phyloP scores from a whole-genome alignment of 1,139 yeast species.

The Petasospora rhodanensis region DNA sequence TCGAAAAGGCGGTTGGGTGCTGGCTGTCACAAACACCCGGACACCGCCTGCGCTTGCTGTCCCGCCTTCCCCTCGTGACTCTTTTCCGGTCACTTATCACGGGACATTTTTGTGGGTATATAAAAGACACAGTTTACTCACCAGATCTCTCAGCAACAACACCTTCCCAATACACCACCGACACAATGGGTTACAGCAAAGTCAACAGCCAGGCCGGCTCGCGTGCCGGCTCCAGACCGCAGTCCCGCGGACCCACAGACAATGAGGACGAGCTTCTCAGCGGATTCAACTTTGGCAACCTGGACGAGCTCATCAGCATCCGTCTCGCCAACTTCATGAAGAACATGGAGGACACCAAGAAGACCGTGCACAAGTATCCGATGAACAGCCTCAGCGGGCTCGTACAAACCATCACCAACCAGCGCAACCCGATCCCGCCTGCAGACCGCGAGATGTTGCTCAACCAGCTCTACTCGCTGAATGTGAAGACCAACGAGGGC shows the following conservation, averaged over 20 bases:
- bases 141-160: no score
- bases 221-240: slow-evolving; percentile 15
- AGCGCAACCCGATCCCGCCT: slow-evolving; percentile 19
- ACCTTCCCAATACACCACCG: no score
- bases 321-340: slow-evolving; percentile 15
- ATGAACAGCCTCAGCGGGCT: slow-evolving; percentile 21
- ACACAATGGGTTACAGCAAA: no score
- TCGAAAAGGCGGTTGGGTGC: no score
- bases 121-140: no score
- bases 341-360: slow-evolving; percentile 8
- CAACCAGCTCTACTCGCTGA: slow-evolving; percentile 20
- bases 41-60: no score
- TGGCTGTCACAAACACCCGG: no score
- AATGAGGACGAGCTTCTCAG: slow-evolving; percentile 20
- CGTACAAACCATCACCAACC: slow-evolving; percentile 17
- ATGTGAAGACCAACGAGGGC: slow-evolving; percentile 10
- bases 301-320: slow-evolving; percentile 23
- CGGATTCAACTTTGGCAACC: slow-evolving; percentile 22
- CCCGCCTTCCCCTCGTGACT: no score
- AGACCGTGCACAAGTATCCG: slow-evolving; percentile 14
- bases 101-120: no score
- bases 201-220: slow-evolving; percentile 10
- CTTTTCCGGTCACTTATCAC: no score
- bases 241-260: slow-evolving; percentile 20
- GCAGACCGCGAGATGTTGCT: slow-evolving; percentile 23